Base-by-base conservation (phyloP, 306 rosid species). In the Quercus glauca region DNA sequence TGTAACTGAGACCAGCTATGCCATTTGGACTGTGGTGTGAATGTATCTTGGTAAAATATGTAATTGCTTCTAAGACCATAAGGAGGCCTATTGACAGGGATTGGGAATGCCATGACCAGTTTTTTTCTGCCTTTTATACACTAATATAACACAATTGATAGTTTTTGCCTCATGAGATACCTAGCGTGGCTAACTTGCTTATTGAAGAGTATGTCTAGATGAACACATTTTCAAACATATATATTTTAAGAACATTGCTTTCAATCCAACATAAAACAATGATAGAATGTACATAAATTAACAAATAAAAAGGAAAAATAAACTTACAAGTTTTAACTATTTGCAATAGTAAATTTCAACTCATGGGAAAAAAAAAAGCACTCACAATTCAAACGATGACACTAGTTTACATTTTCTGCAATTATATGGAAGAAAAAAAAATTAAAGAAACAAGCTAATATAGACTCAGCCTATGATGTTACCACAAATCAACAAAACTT, bases 401-500 rank as follows among this genome's bases (percentile, higher is more conserved):
- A 69, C 5, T 52, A 76, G 81, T 59, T 78, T 17, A 65, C 74
- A 55, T 11, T 58, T 43, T 15, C 28, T 64, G 49, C 6, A 59
- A 78, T 63, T 68, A 26, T 23, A 83, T 17, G n/a, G 43, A n/a
- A 56, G 74, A 61, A 72, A 41, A 41, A 33, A 37, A 2, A 69
- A 61, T 56, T 73, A 60, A 78, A 64, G 74, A 53, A 67, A 75
- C 67, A 74, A 69, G 53, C 74, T 31, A 78, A 67, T 51, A 49
- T 64, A 51, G 18, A 64, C 67, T 45, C 73, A 57, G 71, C 73
- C 31, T 49, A 80, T 31, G 79, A 55, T 52, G 71, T 65, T n/a
- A 33, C 29, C 82, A 80, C 75, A 69, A 67, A 73, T 65, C 73
- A 73, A 13, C 80, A 83, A 65, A 58, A 49, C 10, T 71, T 18